Percentiles rank a stretch among this genome's conserved stretches.
Evolutionary conservation across 2,329 filamentous ascomycete genomes (phyloP).

Genomic region (Rhytidhysteron rufulum): DNA sequence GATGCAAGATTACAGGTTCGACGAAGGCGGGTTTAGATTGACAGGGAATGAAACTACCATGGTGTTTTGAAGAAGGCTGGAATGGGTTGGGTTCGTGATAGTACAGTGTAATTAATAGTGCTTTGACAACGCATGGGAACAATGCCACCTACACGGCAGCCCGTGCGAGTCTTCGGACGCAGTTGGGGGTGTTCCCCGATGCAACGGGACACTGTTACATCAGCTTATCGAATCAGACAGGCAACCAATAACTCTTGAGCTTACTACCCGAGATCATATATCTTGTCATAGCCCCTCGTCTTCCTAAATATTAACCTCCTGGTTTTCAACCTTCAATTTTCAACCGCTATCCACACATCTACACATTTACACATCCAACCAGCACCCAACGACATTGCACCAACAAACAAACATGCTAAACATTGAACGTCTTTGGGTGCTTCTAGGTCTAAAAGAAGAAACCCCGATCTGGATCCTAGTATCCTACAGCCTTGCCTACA

Average conservation of each 20-base stretch:
- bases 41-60: background rate
- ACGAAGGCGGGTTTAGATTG: background rate
- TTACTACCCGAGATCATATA: background rate
- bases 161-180: no score
- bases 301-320: no score
- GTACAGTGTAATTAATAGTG: no score
- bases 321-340: no score
- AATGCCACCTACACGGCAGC: no score
- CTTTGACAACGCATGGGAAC: no score
- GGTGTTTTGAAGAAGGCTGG: no score
- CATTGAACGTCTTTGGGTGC: background rate
- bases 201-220: background rate
- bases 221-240: background rate
- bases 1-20: constrained; percentile 1
- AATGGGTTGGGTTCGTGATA: no score
- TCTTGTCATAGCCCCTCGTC: no score
- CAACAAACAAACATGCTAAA: background rate
- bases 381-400: background rate
- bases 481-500: constrained; percentile 1
- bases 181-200: no score
- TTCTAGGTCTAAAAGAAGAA: background rate
- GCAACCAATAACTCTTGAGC: background rate
- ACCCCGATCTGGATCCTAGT: background rate
- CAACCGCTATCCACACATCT: background rate
- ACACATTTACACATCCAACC: background rate